phyloP scores from a whole-genome alignment of 352 stramenopile genomes.

The Globisporangium viniferum region DNA sequence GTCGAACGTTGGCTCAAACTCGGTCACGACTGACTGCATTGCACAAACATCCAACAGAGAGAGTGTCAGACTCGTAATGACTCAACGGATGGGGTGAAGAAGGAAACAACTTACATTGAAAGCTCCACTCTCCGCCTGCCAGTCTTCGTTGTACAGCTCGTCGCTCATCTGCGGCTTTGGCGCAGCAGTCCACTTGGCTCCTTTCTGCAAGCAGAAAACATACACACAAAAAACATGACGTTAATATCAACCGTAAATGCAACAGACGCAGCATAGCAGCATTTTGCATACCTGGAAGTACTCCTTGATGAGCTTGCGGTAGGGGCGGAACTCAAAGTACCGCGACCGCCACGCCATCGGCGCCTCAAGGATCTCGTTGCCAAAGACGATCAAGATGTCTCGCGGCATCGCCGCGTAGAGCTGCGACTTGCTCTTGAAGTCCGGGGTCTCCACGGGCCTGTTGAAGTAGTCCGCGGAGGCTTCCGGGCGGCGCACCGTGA shows the following conservation, averaged over 20 bases:
- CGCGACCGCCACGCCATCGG: constrained; percentile 89
- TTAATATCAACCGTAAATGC: background rate
- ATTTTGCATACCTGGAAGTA: constrained; percentile 69
- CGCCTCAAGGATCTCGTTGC: constrained; percentile 88
- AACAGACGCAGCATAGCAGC: background rate
- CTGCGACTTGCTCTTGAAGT: constrained; percentile 82
- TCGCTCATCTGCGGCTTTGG: constrained; percentile 90
- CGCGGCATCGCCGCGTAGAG: constrained; percentile 88
- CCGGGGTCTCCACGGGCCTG: constrained; percentile 69
- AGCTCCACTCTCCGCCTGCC: constrained; percentile 64
- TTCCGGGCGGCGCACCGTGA: constrained; percentile 81
- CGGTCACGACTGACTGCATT: constrained; percentile 74
- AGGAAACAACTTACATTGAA: constrained; percentile 58
- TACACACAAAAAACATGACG: background rate
- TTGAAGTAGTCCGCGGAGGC: constrained; percentile 66
- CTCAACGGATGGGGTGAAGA: background rate
- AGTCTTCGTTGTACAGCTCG: constrained; percentile 87
- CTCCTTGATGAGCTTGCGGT: constrained; percentile 87
- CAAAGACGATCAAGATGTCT: constrained; percentile 87
- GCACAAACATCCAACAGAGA: background rate
- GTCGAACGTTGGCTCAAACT: constrained; percentile 89
- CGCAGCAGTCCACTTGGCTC: constrained; percentile 85
- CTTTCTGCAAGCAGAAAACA: constrained; percentile 30
- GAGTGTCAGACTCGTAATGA: background rate
- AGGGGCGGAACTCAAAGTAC: constrained; percentile 90